A percentile compares a stretch with the other conserved stretches of the same genome.
These are phyloP conservation scores for Penicillium sp. DNA, from an alignment of 2,329 filamentous ascomycete species.

Conservation along the genomic window DNA sequence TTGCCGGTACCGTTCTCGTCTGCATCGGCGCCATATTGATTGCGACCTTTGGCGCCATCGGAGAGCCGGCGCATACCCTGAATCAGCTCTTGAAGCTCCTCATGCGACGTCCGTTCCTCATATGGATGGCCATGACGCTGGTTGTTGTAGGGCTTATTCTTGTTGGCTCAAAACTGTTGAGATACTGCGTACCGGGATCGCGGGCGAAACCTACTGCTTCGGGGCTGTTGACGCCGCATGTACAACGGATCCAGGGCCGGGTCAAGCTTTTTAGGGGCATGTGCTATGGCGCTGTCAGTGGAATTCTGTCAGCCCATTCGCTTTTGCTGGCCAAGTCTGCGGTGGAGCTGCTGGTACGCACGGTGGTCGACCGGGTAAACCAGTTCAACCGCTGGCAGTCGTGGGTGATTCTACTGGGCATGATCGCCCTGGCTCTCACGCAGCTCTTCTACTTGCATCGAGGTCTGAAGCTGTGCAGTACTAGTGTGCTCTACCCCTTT, in stretches of 20 bases:
- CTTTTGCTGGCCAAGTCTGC: constrained; percentile 94
- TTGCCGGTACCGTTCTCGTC: constrained; percentile 85
- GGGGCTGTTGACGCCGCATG: constrained; percentile 44
- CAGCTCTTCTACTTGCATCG: constrained; percentile 96
- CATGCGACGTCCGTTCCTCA: constrained; percentile 71
- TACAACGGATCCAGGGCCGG: constrained; percentile 55
- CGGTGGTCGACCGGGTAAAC: constrained; percentile 80
- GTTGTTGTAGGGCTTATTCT: constrained; percentile 72
- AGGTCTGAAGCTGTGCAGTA: constrained; percentile 91
- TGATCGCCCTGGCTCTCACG: constrained; percentile 78
- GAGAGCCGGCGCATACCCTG: constrained; percentile 86
- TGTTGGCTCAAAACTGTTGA: constrained; percentile 55
- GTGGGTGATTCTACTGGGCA: constrained; percentile 82
- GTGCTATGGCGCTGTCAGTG: constrained; percentile 85
- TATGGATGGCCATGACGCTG: constrained; percentile 84
- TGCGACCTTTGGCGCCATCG: constrained; percentile 89
- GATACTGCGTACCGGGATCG: constrained; percentile 37
- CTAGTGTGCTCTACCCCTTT: constrained; percentile 91
- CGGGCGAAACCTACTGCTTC: constrained; percentile 45
- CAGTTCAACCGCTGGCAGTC: constrained; percentile 96
- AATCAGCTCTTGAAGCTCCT: constrained; percentile 78
- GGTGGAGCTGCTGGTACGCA: constrained; percentile 88
- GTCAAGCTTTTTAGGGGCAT: constrained; percentile 79
- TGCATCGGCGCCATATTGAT: constrained; percentile 88
- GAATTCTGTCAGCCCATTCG: constrained; percentile 90